These are phyloP conservation scores for Taiozyma sp. DNA, from an alignment of 1,139 yeast species.

Conservation along the genomic window DNA sequence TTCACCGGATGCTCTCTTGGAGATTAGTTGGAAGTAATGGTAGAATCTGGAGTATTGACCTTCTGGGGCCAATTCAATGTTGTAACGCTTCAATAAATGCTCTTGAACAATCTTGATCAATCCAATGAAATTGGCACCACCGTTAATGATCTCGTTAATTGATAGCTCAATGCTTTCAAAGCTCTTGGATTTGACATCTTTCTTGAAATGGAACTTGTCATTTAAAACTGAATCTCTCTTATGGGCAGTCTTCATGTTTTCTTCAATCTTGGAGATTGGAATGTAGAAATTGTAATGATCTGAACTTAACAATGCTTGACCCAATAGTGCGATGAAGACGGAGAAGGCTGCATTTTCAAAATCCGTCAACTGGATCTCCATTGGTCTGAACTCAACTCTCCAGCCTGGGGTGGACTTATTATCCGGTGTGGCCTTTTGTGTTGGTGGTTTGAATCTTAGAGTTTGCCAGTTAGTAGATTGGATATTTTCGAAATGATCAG, in stretches of 20 bases:
- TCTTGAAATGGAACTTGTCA: constrained; percentile 67
- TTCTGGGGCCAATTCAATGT: constrained; percentile 31
- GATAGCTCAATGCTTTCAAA: constrained; percentile 33
- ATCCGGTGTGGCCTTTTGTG: constrained; percentile 39
- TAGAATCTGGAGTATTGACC: constrained; percentile 33
- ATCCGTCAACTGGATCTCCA: constrained; percentile 93
- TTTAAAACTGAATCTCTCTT: constrained; percentile 58
- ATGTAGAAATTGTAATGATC: constrained; percentile 66
- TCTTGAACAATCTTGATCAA: constrained; percentile 43
- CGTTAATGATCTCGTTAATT: constrained; percentile 75
- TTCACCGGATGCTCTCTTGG: constrained; percentile 78
- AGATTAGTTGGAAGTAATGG: constrained; percentile 61
- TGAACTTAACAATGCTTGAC: constrained; percentile 67
- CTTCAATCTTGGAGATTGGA: constrained; percentile 80
- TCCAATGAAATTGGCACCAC: constrained; percentile 45
- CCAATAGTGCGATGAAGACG: constrained; percentile 64
- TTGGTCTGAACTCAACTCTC: constrained; percentile 96
- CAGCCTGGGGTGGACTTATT: constrained; percentile 68
- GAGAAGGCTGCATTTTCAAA: constrained; percentile 96
- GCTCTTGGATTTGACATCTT: constrained; percentile 32
- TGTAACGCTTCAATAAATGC: constrained; percentile 34
- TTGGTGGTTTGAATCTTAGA: constrained; percentile 84
- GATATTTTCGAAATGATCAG: constrained; percentile 94
- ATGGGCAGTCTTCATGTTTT: constrained; percentile 84
- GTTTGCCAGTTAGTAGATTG: constrained; percentile 99